These are phyloP conservation scores for Brettanomyces naardenensis DNA, from an alignment of 805 yeast species.

Conservation along the genomic window DNA sequence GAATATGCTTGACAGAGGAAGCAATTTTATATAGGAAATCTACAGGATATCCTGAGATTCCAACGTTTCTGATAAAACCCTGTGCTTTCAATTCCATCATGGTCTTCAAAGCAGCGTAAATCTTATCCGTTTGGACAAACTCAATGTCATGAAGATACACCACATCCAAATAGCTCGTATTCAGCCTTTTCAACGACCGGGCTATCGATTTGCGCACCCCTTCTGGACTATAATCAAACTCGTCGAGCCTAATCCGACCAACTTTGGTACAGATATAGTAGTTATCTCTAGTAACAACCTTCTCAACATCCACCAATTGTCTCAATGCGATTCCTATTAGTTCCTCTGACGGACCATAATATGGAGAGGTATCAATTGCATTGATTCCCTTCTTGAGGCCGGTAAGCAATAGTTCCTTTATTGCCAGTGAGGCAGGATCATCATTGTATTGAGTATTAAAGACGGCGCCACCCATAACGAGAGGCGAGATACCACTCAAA, in stretches of 20 bases:
- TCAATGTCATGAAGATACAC: slow-evolving; percentile 89
- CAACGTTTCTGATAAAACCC: slow-evolving; percentile 59
- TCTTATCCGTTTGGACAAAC: slow-evolving; percentile 51
- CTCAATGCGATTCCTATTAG: slow-evolving; percentile 62
- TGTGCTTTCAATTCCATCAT: slow-evolving; percentile 51
- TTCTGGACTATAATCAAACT: slow-evolving; percentile 65
- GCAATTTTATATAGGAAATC: slow-evolving; percentile 54
- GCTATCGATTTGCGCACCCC: slow-evolving; percentile 54
- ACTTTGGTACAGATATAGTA: slow-evolving; percentile 79
- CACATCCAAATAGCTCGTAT: slow-evolving; percentile 65
- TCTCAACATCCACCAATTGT: slow-evolving; percentile 23
- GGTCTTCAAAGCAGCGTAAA: slow-evolving; percentile 55
- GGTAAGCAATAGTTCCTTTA: slow-evolving; percentile 43
- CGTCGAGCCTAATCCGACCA: slow-evolving; percentile 62
- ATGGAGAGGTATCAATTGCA: slow-evolving; percentile 89
- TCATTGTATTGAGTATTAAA: slow-evolving; percentile 74
- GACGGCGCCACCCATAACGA: slow-evolving; percentile 84
- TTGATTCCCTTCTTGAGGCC: slow-evolving; percentile 64
- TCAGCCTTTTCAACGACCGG: slow-evolving; percentile 60
- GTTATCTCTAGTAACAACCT: slow-evolving; percentile 44
- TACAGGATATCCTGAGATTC: slow-evolving; percentile 85
- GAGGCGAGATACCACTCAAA: slow-evolving; percentile 37
- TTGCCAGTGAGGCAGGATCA: slow-evolving; percentile 55
- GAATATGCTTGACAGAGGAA: slow-evolving; percentile 22
- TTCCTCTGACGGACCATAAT: slow-evolving; percentile 82